phyloP scores from a whole-genome alignment of 768 basidiomycete genomes.

The Naganishia kalamii region DNA sequence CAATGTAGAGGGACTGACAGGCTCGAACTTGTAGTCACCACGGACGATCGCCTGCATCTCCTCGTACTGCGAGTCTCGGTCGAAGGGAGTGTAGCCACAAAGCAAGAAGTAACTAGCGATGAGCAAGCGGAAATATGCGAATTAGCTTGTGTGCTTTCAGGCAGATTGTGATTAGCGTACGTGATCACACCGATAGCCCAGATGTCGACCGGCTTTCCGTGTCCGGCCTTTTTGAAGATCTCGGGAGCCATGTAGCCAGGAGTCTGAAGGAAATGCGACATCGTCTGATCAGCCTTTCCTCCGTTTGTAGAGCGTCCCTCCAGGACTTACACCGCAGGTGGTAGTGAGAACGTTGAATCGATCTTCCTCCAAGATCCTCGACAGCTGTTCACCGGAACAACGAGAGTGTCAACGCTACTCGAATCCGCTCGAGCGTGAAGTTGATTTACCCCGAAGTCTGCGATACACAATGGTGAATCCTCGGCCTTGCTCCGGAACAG shows the following conservation, averaged over 20 bases:
- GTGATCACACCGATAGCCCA: constrained; percentile 99
- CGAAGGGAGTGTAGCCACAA: constrained; percentile 86
- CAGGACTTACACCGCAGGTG: constrained; percentile 65
- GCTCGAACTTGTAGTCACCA: constrained; percentile 88
- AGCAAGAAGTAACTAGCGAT: constrained; percentile 70
- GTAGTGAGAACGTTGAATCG: constrained; percentile 83
- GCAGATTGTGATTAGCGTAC: constrained; percentile 30
- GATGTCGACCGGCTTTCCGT: constrained; percentile 87
- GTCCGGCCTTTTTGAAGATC: constrained; percentile 91
- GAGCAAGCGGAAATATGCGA: not conserved
- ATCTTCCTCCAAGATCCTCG: constrained; percentile 78
- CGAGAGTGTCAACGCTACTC: not conserved
- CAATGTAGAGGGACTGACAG: constrained; percentile 45
- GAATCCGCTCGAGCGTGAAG: not conserved
- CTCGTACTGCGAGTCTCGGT: constrained; percentile 67
- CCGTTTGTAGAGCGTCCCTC: too few species aligned
- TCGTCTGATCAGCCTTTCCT: not conserved
- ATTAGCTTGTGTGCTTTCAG: constrained; percentile 10
- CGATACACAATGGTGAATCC: constrained; percentile 91
- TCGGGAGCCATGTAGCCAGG: constrained; percentile 87
- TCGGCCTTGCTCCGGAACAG: constrained; percentile 84
- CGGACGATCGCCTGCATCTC: constrained; percentile 95
- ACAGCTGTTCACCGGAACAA: constrained; percentile 27
- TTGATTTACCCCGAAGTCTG: constrained; percentile 81
- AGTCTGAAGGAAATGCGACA: not conserved